phyloP scores from a whole-genome alignment of 768 basidiomycete species.

The Amanita muscaria region DNA sequence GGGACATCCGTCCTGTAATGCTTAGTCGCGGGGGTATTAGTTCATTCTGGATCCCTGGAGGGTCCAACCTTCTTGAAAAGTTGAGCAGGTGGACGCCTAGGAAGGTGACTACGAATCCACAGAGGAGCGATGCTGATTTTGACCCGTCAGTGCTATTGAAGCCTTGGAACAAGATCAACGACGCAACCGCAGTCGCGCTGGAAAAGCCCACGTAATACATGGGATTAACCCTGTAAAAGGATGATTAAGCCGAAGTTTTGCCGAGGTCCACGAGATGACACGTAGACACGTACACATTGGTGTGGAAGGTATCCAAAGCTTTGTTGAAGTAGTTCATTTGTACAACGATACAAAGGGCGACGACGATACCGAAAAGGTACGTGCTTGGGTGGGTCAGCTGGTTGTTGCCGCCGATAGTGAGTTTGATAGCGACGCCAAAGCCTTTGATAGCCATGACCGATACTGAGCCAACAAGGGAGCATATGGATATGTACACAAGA shows the following conservation, averaged over 20 bases:
- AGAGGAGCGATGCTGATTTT: conserved; percentile 80
- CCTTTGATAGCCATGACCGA: conserved; percentile 99
- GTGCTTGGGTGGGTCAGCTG: conserved; percentile 93
- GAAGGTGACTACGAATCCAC: conserved; percentile 89
- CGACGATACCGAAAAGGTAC: conserved; percentile 87
- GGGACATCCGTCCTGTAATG: conserved; percentile 70
- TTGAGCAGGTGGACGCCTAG: conserved; percentile 95
- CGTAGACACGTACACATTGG: conserved; percentile 96
- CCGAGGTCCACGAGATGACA: background rate
- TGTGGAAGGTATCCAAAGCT: conserved; percentile 92
- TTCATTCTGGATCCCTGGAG: conserved; percentile 42
- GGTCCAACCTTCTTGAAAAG: conserved; percentile 55
- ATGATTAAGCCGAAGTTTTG: background rate
- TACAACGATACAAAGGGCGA: conserved; percentile 75
- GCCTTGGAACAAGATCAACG: conserved; percentile 94
- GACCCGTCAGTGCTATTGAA: conserved; percentile 82
- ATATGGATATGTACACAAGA: conserved; percentile 90
- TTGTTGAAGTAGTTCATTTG: conserved; percentile 99
- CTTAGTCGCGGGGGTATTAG: conserved; percentile 74
- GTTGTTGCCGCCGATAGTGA: conserved; percentile 88
- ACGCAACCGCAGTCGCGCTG: conserved; percentile 86
- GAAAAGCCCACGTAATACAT: conserved; percentile 98
- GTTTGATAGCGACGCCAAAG: conserved; percentile 92
- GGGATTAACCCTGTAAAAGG: conserved; percentile 71
- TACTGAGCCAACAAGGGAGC: conserved; percentile 90